phyloP scores from a whole-genome alignment of 2,329 filamentous ascomycete genomes.

The Verticillium klebahnii region DNA sequence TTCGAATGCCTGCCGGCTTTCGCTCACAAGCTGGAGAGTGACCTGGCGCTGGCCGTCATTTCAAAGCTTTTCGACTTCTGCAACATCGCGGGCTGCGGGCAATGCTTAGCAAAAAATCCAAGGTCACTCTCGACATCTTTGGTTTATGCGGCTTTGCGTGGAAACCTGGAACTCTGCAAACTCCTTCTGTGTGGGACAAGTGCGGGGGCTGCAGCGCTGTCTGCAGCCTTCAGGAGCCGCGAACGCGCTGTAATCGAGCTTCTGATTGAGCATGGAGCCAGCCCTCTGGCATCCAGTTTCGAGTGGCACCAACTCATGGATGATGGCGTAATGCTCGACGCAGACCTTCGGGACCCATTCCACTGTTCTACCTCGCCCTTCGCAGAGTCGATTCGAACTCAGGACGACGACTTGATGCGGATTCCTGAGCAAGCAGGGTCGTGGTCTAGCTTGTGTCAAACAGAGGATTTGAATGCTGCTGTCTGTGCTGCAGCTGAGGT shows the following conservation, averaged over 20 bases:
- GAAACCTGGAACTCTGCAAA: background rate
- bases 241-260: background rate
- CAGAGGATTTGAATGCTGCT: background rate
- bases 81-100: background rate
- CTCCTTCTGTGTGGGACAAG: background rate
- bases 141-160: background rate
- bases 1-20: background rate
- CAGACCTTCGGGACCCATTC: no score
- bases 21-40: background rate
- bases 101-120: background rate
- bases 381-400: background rate
- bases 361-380: background rate
- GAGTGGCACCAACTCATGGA: no score
- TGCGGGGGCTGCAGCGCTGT: background rate
- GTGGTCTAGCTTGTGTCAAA: background rate
- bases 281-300: background rate
- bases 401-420: background rate
- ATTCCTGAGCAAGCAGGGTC: background rate
- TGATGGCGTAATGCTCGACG: rapidly evolving
- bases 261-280: background rate
- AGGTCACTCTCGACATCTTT: background rate
- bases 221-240: background rate
- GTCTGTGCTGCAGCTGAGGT: background rate
- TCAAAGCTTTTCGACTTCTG: background rate
- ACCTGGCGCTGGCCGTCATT: background rate